phyloP scores from a whole-genome alignment of 306 rosid genomes.

The Senna tora region DNA sequence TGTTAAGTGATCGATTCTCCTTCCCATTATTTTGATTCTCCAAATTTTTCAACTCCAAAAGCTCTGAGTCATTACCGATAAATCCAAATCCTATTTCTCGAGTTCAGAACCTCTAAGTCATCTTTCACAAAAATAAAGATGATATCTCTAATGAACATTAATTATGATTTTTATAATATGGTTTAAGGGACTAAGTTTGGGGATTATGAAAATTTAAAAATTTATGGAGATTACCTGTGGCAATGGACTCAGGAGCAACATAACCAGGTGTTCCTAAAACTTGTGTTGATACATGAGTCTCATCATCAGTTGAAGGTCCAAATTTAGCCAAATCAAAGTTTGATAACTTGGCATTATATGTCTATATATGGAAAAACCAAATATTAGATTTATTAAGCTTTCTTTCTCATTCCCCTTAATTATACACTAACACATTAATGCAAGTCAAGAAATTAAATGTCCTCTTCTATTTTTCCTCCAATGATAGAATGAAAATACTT shows the following conservation, averaged over 20 bases:
- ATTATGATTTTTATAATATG: too few relatives aligned
- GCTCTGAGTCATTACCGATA: too few relatives aligned
- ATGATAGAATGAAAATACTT: background rate
- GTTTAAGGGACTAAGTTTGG: conserved; percentile 1
- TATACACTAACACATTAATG: too few relatives aligned
- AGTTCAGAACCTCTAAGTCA: too few relatives aligned
- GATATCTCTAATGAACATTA: too few relatives aligned
- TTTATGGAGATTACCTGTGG: conserved; percentile 56
- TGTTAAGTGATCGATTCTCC: too few relatives aligned
- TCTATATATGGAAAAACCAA: conserved; percentile 52
- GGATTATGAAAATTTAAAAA: background rate
- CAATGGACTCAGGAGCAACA: conserved; percentile 78
- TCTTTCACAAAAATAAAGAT: too few relatives aligned
- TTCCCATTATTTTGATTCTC: too few relatives aligned
- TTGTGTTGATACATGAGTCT: conserved; percentile 65
- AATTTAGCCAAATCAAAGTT: conserved; percentile 83
- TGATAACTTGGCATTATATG: conserved; percentile 66
- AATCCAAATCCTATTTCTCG: too few relatives aligned
- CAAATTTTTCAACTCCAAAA: too few relatives aligned
- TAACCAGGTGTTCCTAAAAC: conserved; percentile 43
- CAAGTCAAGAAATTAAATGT: too few relatives aligned
- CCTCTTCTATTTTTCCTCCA: too few relatives aligned
- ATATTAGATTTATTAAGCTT: conserved; percentile 15
- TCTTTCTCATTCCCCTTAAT: background rate
- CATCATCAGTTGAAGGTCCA: conserved; percentile 63